Percentiles rank a stretch among this genome's conserved stretches.
Conservation (phyloP, 768 basidiomycete genomes). For the Roridomyces roridus region DNA sequence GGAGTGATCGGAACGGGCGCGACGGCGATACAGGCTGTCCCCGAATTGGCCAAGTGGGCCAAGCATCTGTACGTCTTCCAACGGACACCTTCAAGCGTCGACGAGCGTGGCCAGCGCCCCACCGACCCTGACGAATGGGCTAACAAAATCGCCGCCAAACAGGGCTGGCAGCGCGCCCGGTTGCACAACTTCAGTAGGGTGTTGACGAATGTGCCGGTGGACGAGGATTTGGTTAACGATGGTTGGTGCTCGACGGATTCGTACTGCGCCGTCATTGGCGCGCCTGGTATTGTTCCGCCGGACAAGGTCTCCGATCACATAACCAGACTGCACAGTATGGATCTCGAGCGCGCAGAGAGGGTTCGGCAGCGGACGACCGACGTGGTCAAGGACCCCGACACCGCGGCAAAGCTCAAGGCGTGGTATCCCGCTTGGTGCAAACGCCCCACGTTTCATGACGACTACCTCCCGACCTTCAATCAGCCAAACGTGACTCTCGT, state of each 20-base stretch:
- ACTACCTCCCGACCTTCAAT: slow-evolving; percentile 27
- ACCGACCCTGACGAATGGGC: slow-evolving; percentile 16
- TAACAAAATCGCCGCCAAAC: slow-evolving; percentile 2
- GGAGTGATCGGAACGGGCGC: slow-evolving; percentile 25
- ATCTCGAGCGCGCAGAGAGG: slow-evolving; percentile 1
- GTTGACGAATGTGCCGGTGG: background rate
- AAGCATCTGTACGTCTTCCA: slow-evolving; percentile 26
- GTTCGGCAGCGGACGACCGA: slow-evolving; percentile 3
- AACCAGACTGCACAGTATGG: slow-evolving; percentile 1
- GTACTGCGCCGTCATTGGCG: slow-evolving; percentile 10
- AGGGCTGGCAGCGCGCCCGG: slow-evolving; percentile 21
- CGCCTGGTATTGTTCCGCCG: slow-evolving; percentile 6
- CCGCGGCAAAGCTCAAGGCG: slow-evolving; percentile 16
- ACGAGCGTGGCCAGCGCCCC: slow-evolving; percentile 19
- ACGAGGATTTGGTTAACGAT: slow-evolving; percentile 12
- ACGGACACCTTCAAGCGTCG: slow-evolving; percentile 23
- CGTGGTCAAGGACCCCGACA: slow-evolving; percentile 15
- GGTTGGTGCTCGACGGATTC: background rate
- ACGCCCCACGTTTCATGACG: slow-evolving; percentile 27
- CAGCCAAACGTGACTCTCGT: slow-evolving; percentile 21
- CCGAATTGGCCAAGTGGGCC: slow-evolving; percentile 22
- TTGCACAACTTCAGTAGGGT: slow-evolving; percentile 11
- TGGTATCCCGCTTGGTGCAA: slow-evolving; percentile 29
- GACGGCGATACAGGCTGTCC: slow-evolving; percentile 24
- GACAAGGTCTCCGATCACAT: slow-evolving; percentile 6